phyloP scores from a whole-genome alignment of 768 basidiomycete species.

The Amanita pallidorosea region DNA sequence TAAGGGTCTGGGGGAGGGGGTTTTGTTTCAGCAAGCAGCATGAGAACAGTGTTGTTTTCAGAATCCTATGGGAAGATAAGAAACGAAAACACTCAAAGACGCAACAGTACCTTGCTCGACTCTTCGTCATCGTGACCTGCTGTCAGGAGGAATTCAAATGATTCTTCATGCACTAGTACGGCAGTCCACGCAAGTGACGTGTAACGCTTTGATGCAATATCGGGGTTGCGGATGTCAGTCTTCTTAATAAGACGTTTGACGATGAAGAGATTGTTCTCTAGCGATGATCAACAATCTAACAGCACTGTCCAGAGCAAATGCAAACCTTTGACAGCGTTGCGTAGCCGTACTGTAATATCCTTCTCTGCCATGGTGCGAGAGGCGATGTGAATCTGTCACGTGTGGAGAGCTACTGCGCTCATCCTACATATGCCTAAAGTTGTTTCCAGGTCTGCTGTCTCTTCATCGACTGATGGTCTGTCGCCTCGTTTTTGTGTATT shows the following conservation, averaged over 20 bases:
- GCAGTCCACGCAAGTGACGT: constrained; percentile 93
- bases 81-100: background rate
- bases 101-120: constrained; percentile 57
- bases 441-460: constrained; percentile 79
- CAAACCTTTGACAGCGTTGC: constrained; percentile 72
- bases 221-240: constrained; percentile 87
- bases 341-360: constrained; percentile 63
- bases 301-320: constrained; percentile 1
- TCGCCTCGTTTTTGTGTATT: constrained; percentile 2
- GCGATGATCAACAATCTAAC: constrained; percentile 10
- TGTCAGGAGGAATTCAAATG: constrained; percentile 81
- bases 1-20: constrained; percentile 38
- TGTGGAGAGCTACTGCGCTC: background rate
- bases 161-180: constrained; percentile 80
- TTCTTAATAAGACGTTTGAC: constrained; percentile 80
- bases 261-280: constrained; percentile 92
- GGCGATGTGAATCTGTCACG: constrained; percentile 11
- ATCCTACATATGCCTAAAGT: constrained; percentile 85
- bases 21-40: constrained; percentile 80
- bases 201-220: constrained; percentile 60
- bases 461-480: constrained; percentile 79
- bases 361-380: constrained; percentile 63
- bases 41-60: constrained; percentile 88
- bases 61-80: constrained; percentile 48
- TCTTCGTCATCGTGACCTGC: constrained; percentile 88